Conservation (phyloP, 2,329 filamentous ascomycete species). For the Ophiocordyceps camponoti-saundersi region DNA sequence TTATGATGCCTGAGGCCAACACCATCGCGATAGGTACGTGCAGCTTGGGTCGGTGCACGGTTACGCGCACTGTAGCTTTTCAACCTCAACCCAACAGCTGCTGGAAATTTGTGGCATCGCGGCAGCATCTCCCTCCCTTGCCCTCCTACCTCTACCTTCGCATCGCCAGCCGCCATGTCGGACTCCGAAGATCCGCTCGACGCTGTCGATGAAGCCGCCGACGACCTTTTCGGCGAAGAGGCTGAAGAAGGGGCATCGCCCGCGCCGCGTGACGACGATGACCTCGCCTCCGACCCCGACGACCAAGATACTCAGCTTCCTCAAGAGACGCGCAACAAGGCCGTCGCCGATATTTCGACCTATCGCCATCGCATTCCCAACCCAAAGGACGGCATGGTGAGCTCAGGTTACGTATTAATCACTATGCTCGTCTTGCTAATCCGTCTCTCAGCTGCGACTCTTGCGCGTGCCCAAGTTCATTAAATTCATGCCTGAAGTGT, state of each 20-base stretch:
- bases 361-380: slow-evolving; percentile 56
- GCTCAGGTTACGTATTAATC: slow-evolving; percentile 6
- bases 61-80: not conserved
- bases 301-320: slow-evolving; percentile 27
- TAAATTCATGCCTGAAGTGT: slow-evolving; percentile 49
- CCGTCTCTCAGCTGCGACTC: slow-evolving; percentile 39
- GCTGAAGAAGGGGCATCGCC: slow-evolving; percentile 36
- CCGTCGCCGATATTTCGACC: slow-evolving; percentile 46
- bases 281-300: slow-evolving; percentile 33
- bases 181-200: slow-evolving; percentile 38
- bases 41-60: not conserved
- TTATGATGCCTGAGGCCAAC: not conserved
- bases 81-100: not conserved
- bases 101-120: not conserved
- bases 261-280: slow-evolving; percentile 50
- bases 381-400: slow-evolving; percentile 52
- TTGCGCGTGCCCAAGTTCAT: slow-evolving; percentile 59
- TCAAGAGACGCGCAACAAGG: slow-evolving; percentile 31
- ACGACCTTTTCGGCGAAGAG: slow-evolving; percentile 46
- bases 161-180: slow-evolving; percentile 26
- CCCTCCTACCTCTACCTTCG: not conserved
- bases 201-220: slow-evolving; percentile 35
- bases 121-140: not conserved
- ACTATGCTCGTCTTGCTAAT: not conserved
- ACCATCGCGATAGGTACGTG: not conserved